Conservation (phyloP, 306 rosid genomes). For the Citrullus colocynthis region DNA sequence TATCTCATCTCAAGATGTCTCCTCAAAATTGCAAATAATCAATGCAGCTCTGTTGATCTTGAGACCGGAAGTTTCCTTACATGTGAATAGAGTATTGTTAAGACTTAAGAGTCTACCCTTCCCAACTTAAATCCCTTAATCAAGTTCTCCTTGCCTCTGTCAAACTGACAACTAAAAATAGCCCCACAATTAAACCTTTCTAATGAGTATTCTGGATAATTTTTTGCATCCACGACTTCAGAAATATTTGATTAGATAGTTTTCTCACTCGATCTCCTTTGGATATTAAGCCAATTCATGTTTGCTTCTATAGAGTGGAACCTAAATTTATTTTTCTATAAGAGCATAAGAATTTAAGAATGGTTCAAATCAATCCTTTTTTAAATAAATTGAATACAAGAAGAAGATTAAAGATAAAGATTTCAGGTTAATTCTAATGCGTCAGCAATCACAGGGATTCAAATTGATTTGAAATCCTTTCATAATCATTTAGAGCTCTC, state of each 20-base stretch:
- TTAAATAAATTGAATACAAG: neutral
- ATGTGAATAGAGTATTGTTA: neutral
- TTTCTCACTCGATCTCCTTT: neutral
- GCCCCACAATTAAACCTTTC: neutral
- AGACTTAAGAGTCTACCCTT: neutral
- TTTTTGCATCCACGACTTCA: neutral
- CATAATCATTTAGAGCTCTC: neutral
- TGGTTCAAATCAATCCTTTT: neutral
- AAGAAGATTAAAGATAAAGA: neutral
- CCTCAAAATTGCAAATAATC: neutral
- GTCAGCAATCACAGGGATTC: neutral
- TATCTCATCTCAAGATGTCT: neutral
- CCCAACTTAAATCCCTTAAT: neutral
- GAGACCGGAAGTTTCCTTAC: neutral
- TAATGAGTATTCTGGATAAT: neutral
- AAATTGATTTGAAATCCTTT: neutral
- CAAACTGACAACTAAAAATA: neutral
- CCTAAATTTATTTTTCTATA: neutral
- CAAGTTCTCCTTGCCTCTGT: neutral
- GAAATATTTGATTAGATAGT: neutral
- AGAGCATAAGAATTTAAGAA: neutral
- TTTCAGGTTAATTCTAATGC: neutral
- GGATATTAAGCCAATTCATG: neutral
- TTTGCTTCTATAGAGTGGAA: neutral
- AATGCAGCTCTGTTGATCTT: neutral